Conservation (phyloP, 106 monocot species). For the Xerophyta viscosa region DNA sequence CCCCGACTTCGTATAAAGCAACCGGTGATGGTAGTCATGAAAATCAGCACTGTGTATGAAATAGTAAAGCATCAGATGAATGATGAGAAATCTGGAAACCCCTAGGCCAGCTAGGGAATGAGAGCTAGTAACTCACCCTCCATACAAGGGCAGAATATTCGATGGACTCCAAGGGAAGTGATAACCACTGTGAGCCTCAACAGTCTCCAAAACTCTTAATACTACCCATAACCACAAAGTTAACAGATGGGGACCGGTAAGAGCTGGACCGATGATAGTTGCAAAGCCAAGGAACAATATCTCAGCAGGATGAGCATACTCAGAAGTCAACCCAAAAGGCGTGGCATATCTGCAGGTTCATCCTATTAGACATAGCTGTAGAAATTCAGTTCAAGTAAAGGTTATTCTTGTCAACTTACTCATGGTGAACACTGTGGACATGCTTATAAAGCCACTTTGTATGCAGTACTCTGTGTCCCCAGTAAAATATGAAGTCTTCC, state of each 20-base stretch:
- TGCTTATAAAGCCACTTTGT: conserved; percentile 79
- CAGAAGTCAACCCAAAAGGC: conserved; percentile 90
- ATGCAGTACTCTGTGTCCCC: conserved; percentile 69
- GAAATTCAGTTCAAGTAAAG: too few relatives aligned
- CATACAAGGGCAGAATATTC: conserved; percentile 84
- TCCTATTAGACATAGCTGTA: too few relatives aligned
- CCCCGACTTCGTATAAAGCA: conserved; percentile 79
- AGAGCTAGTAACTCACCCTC: conserved; percentile 69
- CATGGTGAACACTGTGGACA: conserved; percentile 73
- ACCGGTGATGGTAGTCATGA: conserved; percentile 85
- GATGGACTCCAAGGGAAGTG: conserved; percentile 96
- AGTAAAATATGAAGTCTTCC: conserved; percentile 75
- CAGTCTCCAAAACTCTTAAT: conserved; percentile 87
- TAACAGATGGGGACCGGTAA: conserved; percentile 83
- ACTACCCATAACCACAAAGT: conserved; percentile 94
- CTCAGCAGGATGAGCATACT: conserved; percentile 95
- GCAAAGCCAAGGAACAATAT: conserved; percentile 91
- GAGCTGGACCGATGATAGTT: conserved; percentile 77
- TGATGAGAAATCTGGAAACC: too few relatives aligned
- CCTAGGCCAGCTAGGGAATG: too few relatives aligned
- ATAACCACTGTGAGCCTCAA: conserved; percentile 90
- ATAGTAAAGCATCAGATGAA: not conserved
- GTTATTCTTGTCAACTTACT: conserved; percentile 50
- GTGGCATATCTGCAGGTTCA: conserved; percentile 63
- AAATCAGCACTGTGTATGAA: conserved; percentile 43